Evolutionary conservation across 306 rosid species (phyloP), one percentile per base, ranked within the genome.

Genomic region (Pyrus bretschneideri): DNA sequence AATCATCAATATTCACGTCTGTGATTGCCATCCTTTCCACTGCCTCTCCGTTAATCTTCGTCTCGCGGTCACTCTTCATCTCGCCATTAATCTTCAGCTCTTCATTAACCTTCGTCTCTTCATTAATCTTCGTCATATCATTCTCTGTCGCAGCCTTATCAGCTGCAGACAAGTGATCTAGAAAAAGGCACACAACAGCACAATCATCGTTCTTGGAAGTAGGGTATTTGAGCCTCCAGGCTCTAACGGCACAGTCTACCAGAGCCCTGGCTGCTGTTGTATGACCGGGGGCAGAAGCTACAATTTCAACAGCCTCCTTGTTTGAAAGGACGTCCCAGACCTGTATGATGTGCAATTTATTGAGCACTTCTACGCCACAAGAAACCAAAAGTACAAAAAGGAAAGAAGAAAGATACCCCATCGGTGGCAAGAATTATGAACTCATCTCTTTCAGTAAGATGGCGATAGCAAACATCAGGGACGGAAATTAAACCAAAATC

Each of bases 301-400:
- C 91, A 27, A 87, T 76, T n/a, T 87, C 85, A 11, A 85, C 79
- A 42, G 86, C 91, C 83, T 87, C 91, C 74, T 78, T 82, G 40
- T 87, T 87, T 15, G 88, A 85, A 10, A 87, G 86, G 68, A 87
- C 91, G 51, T 87, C 91, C 91, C 91, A 87, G 15, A 87, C 84
- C 90, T 86, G 82, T 55, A 69, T 9, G 49, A 42, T n/a, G 57
- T 22, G 14, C 59, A 70, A 38, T 21, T 51, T 29, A 68, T 40
- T 45, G 29, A 30, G 67, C 35, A 21, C 29, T 57, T 79, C 13
- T 42, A 67, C 33, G n/a, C 4, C 45, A 13, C 9, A 73, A 79
- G 17, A 71, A 75, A 74, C 68, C 12, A 11, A 23, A 44, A 40
- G 31, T 3, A 31, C 22, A 31, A 2, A 73, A 63, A n/a, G 70